Evolutionary conservation across 495 filamentous ascomycete genomes (phyloP).

Genomic region (Hypomontagnella monticulosa): DNA sequence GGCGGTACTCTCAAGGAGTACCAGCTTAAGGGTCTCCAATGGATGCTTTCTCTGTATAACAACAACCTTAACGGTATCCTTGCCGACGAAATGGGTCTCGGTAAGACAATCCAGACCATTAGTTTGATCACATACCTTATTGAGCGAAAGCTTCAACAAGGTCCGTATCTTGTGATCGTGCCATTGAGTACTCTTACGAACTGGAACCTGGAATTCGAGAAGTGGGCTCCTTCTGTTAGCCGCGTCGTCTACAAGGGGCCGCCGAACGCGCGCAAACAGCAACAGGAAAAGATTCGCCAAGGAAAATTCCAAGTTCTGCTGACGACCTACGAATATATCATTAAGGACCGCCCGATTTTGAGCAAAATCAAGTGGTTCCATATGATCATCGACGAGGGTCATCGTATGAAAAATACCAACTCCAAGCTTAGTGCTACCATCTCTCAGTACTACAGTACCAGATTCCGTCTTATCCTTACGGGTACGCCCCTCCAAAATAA

Average conservation of each 20-base stretch:
- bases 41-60: conserved; percentile 99
- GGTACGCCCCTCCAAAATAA: conserved; percentile 99
- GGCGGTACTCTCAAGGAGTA: conserved; percentile 96
- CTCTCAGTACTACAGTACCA: conserved; percentile 91
- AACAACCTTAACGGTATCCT: conserved; percentile 99
- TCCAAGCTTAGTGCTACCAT: conserved; percentile 96
- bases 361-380: conserved; percentile 99
- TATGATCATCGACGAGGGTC: conserved; percentile 99
- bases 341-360: conserved; percentile 93
- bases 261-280: conserved; percentile 85
- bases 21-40: conserved; percentile 96
- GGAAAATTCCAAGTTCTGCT: conserved; percentile 95
- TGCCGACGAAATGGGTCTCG: conserved; percentile 99
- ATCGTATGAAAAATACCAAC: conserved; percentile 99
- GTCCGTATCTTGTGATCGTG: conserved; percentile 95
- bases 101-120: conserved; percentile 99
- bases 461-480: conserved; percentile 95
- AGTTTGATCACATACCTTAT: conserved; percentile 97
- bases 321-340: conserved; percentile 99
- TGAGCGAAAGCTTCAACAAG: conserved; percentile 90
- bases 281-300: conserved; percentile 92
- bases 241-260: conserved; percentile 97
- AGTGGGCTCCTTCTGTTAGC: conserved; percentile 89
- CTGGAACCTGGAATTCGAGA: conserved; percentile 98
- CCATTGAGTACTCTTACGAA: conserved; percentile 96